Base-by-base conservation (phyloP, 441 rosid species). In the Erodium moschatum region DNA sequence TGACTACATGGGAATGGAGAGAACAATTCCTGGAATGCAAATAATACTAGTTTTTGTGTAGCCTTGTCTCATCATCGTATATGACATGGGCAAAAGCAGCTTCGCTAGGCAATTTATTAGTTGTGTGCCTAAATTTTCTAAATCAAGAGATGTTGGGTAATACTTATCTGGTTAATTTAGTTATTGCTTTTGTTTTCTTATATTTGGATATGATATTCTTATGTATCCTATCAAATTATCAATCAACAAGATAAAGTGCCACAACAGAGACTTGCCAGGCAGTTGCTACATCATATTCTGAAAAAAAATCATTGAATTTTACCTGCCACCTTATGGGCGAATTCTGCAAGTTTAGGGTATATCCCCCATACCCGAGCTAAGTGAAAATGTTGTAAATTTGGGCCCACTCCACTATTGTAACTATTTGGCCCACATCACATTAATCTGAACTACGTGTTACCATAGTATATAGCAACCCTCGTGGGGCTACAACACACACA, bases 11-110 rank as follows among this genome's bases (percentile, higher is more conserved):
- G 27, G 27, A 24, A 50, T 1, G 10, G 4, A 46, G 18, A 64
- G 65, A 64, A 18, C 58, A 64, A 50, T 50, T 50, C 56, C 56
- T 50, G 86, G 86, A 81, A 86, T 82, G 79, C 69, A 54, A 76
- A 74, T 79, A 84, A 87, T 85, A 81, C 89, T 74, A 65, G 66
- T 73, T 38, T 61, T 65, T 62, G 44, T 61, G 58, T 16, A 38
- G 18, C 52, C 52, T 13, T 6, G 65, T 15, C 70, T 56, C 67
- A 67, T 78, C 77, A 66, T 76, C 66, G 76, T 72, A 72, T 82
- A 78, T 79, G 75, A 75, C 15, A 72, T 67, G 76, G 78, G 70
- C 24, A 27, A 11, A 1, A 44, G 52, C 70, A 44, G 54, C 73
- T 81, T 3, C 40, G 46, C 69, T 16, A 76, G 71, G 62, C 21